Evolutionary conservation across 495 filamentous ascomycete genomes (phyloP).

Genomic region (Penicillium simplicissimum): DNA sequence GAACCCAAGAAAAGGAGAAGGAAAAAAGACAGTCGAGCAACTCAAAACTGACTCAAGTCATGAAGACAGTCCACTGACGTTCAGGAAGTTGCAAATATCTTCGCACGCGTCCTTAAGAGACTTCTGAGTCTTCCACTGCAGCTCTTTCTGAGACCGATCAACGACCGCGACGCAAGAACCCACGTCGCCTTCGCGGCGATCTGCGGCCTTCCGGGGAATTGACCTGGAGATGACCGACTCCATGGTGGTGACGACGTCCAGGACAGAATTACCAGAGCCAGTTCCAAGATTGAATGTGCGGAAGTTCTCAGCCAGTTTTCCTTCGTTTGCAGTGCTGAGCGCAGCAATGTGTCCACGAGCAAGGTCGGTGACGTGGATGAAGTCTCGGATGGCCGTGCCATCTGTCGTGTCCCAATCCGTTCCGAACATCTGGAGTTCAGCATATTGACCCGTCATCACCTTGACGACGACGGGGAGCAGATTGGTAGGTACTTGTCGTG

Average conservation of each 20-base stretch:
- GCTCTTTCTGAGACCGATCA: slow-evolving; percentile 77
- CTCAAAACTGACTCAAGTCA: slow-evolving; percentile 7
- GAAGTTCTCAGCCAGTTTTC: slow-evolving; percentile 45
- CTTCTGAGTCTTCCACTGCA: slow-evolving; percentile 85
- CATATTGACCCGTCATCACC: slow-evolving; percentile 56
- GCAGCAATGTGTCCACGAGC: slow-evolving; percentile 66
- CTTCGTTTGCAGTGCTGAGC: slow-evolving; percentile 41
- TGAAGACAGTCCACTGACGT: slow-evolving; percentile 39
- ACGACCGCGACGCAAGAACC: slow-evolving; percentile 79
- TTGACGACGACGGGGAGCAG: slow-evolving; percentile 62
- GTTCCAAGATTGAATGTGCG: slow-evolving; percentile 56
- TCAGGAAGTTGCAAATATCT: slow-evolving; percentile 74
- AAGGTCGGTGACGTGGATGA: slow-evolving; percentile 65
- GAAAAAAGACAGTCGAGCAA: slow-evolving; percentile 12
- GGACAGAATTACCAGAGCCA: slow-evolving; percentile 52
- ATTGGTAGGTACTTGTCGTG: slow-evolving; percentile 61
- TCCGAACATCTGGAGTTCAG: slow-evolving; percentile 59
- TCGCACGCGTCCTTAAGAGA: slow-evolving; percentile 80
- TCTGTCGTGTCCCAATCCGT: slow-evolving; percentile 66
- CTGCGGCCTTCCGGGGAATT: slow-evolving; percentile 63
- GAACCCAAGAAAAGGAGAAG: neutral
- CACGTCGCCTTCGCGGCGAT: slow-evolving; percentile 74
- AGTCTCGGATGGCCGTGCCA: slow-evolving; percentile 59
- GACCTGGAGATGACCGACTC: slow-evolving; percentile 40
- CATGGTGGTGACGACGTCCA: slow-evolving; percentile 53